These are phyloP conservation scores for Sugiyamaella grinbergsii DNA, from an alignment of 1,139 yeast genomes.

Conservation along the genomic window DNA sequence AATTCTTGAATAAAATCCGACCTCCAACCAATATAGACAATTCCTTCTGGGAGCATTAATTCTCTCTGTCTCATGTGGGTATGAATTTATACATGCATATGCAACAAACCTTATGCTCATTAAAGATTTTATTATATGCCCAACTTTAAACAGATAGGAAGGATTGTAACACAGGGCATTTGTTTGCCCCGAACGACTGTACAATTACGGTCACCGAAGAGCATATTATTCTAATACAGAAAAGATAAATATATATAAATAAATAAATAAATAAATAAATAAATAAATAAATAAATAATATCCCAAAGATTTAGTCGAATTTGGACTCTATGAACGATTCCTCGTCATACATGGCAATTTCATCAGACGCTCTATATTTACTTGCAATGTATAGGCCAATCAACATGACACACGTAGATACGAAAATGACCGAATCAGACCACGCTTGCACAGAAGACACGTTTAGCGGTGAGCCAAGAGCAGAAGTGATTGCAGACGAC, in stretches of 20 bases:
- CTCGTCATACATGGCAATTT: constrained; percentile 33
- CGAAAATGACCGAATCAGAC: constrained; percentile 75
- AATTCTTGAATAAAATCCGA: too few species aligned
- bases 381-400: constrained; percentile 44
- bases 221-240: too few species aligned
- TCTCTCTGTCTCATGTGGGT: too few species aligned
- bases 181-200: too few species aligned
- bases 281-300: constrained; percentile 10
- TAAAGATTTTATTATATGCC: too few species aligned
- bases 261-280: neutral
- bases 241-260: neutral
- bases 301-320: constrained; percentile 13
- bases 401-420: constrained; percentile 57
- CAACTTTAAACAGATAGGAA: too few species aligned
- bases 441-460: constrained; percentile 69
- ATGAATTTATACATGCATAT: too few species aligned
- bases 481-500: constrained; percentile 57
- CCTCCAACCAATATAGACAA: too few species aligned
- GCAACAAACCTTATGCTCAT: too few species aligned
- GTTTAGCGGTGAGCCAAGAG: constrained; percentile 52
- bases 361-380: constrained; percentile 24
- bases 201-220: constrained; percentile 1
- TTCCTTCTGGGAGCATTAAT: too few species aligned
- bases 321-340: constrained; percentile 37
- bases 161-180: too few species aligned